A percentile compares a stretch with the other conserved stretches of the same genome.
phyloP scores from a whole-genome alignment of 2,329 filamentous ascomycete genomes.

The Colletotrichum tropicicola region DNA sequence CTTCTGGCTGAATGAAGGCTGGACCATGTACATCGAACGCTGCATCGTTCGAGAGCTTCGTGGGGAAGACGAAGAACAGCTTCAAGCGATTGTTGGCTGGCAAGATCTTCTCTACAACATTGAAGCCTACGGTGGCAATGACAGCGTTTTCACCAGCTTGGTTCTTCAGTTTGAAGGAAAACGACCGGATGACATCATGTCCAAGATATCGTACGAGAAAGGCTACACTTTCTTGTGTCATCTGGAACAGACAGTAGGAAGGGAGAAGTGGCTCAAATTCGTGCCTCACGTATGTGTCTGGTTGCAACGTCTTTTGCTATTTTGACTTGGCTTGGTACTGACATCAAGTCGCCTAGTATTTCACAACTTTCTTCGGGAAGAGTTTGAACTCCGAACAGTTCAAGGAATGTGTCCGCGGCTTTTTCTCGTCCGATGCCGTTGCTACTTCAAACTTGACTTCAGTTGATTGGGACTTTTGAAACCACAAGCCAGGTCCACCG shows the following conservation, averaged over 20 bases:
- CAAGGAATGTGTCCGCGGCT: background rate
- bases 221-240: slow-evolving; percentile 11
- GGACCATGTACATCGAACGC: slow-evolving; percentile 15
- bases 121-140: background rate
- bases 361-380: background rate
- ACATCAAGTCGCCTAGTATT: background rate
- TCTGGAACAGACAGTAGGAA: background rate
- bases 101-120: slow-evolving; percentile 13
- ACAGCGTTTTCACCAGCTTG: slow-evolving; percentile 1
- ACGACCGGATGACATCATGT: slow-evolving; percentile 15
- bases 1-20: slow-evolving; percentile 22
- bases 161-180: slow-evolving; percentile 5
- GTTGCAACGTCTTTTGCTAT: no score
- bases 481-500: slow-evolving; percentile 4
- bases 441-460: background rate
- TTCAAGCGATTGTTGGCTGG: slow-evolving; percentile 14
- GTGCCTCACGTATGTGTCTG: slow-evolving; percentile 2
- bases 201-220: slow-evolving; percentile 18
- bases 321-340: background rate
- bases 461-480: slow-evolving; percentile 4
- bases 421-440: background rate
- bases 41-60: slow-evolving; percentile 7
- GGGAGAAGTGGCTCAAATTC: slow-evolving; percentile 12
- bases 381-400: slow-evolving; percentile 4
- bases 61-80: slow-evolving; percentile 8